Evolutionary conservation across 345 rosid genomes (phyloP).

Genomic region (Aquilaria yunnanensis): DNA sequence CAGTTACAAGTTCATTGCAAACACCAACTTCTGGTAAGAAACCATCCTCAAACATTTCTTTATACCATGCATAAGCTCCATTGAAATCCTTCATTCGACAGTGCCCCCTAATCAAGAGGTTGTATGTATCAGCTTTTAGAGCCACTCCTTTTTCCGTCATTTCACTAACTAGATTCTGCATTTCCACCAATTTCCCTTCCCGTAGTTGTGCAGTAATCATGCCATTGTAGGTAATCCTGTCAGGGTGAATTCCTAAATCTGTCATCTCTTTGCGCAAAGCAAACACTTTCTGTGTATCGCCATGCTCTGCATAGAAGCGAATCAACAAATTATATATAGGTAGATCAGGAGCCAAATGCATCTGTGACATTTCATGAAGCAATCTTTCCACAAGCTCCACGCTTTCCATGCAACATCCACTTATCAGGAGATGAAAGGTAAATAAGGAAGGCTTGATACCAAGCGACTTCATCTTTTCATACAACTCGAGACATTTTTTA

Average conservation of each 20-base stretch:
- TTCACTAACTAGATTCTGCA: conserved; percentile 35
- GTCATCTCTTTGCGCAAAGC: conserved; percentile 48
- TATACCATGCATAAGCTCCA: conserved; percentile 65
- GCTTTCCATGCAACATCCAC: conserved; percentile 44
- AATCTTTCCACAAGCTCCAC: conserved; percentile 37
- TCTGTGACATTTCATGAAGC: conserved; percentile 44
- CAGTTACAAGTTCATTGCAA: conserved; percentile 38
- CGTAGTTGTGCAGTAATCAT: conserved; percentile 52
- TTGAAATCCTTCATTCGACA: conserved; percentile 41
- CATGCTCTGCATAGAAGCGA: conserved; percentile 41
- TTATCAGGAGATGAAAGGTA: conserved; percentile 56
- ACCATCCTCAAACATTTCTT: conserved; percentile 59
- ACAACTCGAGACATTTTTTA: conserved; percentile 50
- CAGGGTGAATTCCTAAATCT: conserved; percentile 37
- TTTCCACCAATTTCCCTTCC: conserved; percentile 35
- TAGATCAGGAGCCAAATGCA: conserved; percentile 53
- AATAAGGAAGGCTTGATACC: conserved; percentile 50
- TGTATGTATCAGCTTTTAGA: conserved; percentile 67
- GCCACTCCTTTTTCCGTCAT: conserved; percentile 46
- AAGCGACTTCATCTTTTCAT: conserved; percentile 53
- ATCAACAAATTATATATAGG: conserved; percentile 46
- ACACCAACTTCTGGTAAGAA: conserved; percentile 28
- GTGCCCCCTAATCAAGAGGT: conserved; percentile 49
- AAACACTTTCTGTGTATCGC: conserved; percentile 43
- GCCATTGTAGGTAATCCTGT: conserved; percentile 60